phyloP scores from a whole-genome alignment of 129 eudicot genomes.

The Pittosporum tobira region DNA sequence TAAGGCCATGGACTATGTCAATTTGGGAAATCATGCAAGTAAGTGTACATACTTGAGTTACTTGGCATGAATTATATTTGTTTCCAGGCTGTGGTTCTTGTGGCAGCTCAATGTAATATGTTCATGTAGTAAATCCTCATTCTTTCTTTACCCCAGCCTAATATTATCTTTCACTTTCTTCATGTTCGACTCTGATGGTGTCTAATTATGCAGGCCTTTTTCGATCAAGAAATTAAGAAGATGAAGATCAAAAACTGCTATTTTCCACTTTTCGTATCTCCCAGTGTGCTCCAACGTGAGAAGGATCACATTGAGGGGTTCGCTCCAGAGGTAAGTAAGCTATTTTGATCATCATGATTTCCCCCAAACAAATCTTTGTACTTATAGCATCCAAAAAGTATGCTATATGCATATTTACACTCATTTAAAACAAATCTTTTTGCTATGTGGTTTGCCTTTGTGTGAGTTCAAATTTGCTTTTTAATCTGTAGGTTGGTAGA shows the following conservation, averaged over 20 bases:
- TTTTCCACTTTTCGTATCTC: conserved; percentile 86
- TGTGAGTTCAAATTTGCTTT: too few relatives aligned
- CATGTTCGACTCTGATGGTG: background rate
- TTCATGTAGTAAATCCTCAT: background rate
- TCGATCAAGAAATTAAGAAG: conserved; percentile 76
- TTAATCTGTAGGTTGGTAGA: too few relatives aligned
- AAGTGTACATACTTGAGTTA: conserved; percentile 16
- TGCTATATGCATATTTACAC: too few relatives aligned
- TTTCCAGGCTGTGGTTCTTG: too few relatives aligned
- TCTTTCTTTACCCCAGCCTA: background rate
- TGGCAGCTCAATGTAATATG: background rate
- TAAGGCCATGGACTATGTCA: conserved; percentile 92
- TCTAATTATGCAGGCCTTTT: conserved; percentile 45
- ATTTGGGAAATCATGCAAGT: conserved; percentile 93
- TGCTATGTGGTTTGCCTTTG: too few relatives aligned
- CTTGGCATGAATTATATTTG: too few relatives aligned
- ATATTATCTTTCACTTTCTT: background rate
- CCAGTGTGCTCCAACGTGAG: conserved; percentile 64
- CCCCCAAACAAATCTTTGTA: too few relatives aligned
- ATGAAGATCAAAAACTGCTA: conserved; percentile 82
- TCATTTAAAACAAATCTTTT: too few relatives aligned
- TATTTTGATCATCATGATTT: background rate
- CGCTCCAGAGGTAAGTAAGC: conserved; percentile 80
- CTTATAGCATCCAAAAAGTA: background rate
- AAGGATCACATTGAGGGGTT: conserved; percentile 95